phyloP scores from a whole-genome alignment of 2,329 filamentous ascomycete species.

The Thielaviopsis euricoi region DNA sequence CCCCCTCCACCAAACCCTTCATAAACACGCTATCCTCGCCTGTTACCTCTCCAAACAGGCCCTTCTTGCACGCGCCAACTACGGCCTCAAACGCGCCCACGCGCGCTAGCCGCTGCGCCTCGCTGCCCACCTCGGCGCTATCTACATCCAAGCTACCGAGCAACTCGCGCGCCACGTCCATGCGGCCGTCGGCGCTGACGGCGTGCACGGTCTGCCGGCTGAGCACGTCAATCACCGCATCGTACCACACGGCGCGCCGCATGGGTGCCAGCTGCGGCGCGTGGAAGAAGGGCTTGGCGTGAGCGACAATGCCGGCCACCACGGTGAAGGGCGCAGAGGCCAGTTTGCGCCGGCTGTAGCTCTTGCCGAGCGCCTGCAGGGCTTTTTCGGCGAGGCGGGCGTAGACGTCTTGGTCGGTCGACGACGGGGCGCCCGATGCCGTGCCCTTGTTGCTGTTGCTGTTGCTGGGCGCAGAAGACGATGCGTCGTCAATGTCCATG shows the following conservation, averaged over 20 bases:
- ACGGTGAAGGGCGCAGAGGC: slow-evolving; percentile 21
- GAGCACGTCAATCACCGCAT: slow-evolving; percentile 30
- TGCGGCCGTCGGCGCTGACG: slow-evolving; percentile 13
- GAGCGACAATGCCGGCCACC: slow-evolving; percentile 24
- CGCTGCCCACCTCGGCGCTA: slow-evolving; percentile 29
- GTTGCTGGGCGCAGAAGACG: slow-evolving; percentile 12
- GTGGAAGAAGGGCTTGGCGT: slow-evolving; percentile 25
- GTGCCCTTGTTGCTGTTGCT: background rate
- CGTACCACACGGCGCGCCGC: slow-evolving; percentile 36
- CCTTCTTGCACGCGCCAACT: slow-evolving; percentile 25
- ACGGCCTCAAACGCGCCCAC: slow-evolving; percentile 29
- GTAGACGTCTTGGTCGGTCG: slow-evolving; percentile 18
- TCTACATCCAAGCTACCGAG: slow-evolving; percentile 31
- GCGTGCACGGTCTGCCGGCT: slow-evolving; percentile 19
- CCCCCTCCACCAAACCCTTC: slow-evolving; percentile 19
- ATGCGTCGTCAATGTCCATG: slow-evolving; percentile 51
- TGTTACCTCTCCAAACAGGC: slow-evolving; percentile 23
- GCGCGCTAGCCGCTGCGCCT: slow-evolving; percentile 32
- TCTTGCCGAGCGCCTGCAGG: slow-evolving; percentile 32
- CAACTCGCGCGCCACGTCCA: slow-evolving; percentile 21
- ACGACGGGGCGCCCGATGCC: slow-evolving; percentile 25
- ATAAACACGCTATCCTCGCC: slow-evolving; percentile 18
- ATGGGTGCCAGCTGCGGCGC: slow-evolving; percentile 24
- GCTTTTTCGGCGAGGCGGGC: slow-evolving; percentile 31
- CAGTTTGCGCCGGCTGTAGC: slow-evolving; percentile 29